These are phyloP conservation scores for Rugonectria rugulosa DNA, from an alignment of 2,329 filamentous ascomycete species.

Conservation along the genomic window DNA sequence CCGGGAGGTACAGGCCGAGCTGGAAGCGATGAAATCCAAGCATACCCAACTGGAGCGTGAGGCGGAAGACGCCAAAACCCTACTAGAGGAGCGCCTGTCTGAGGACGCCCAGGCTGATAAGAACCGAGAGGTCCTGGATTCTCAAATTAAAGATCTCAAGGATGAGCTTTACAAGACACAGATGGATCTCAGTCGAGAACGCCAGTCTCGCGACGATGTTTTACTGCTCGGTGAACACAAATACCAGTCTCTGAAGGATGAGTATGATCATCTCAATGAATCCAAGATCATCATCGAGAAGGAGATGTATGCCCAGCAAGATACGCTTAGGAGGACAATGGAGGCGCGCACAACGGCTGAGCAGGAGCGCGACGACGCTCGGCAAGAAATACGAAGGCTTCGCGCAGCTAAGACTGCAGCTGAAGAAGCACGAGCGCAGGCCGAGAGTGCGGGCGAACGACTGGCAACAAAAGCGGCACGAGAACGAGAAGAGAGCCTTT, in stretches of 20 bases:
- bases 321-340: constrained; percentile 84
- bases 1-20: constrained; percentile 85
- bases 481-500: constrained; percentile 80
- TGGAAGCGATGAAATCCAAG: constrained; percentile 85
- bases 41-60: constrained; percentile 87
- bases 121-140: constrained; percentile 82
- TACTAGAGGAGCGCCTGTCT: constrained; percentile 87
- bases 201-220: constrained; percentile 93
- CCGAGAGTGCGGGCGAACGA: constrained; percentile 81
- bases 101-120: constrained; percentile 87
- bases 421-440: constrained; percentile 85
- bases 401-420: constrained; percentile 84
- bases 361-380: constrained; percentile 87
- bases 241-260: constrained; percentile 79
- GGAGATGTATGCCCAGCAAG: constrained; percentile 94
- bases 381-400: constrained; percentile 82
- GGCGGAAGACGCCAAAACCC: constrained; percentile 83
- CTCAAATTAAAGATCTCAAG: constrained; percentile 88
- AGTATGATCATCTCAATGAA: constrained; percentile 87
- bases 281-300: constrained; percentile 98
- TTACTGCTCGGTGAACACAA: constrained; percentile 91
- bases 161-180: constrained; percentile 84
- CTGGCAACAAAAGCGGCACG: constrained; percentile 79
- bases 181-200: constrained; percentile 87
- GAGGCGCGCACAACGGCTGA: constrained; percentile 83